A percentile compares a stretch with the other conserved stretches of the same genome.
These are phyloP conservation scores for Plantago coronopus DNA, from an alignment of 305 asterid species.

Conservation along the genomic window DNA sequence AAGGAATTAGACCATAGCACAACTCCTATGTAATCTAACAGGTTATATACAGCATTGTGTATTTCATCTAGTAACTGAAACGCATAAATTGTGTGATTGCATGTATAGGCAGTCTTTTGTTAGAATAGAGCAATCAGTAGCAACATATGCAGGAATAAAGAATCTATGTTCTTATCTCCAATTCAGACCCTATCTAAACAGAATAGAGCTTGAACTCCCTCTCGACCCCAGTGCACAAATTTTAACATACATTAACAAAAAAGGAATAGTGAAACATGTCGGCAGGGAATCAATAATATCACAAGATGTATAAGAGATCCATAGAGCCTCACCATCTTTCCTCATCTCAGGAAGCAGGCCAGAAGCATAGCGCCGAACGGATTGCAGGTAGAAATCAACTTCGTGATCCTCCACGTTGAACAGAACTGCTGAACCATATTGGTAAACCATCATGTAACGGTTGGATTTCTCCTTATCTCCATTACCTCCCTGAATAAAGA, in stretches of 20 bases:
- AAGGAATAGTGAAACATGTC: neutral
- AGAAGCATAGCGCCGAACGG: conserved; percentile 65
- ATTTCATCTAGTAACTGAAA: neutral
- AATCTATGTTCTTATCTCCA: neutral
- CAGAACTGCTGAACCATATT: conserved; percentile 84
- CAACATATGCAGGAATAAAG: neutral
- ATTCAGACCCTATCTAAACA: neutral
- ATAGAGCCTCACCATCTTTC: conserved; percentile 67
- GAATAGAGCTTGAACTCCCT: no score
- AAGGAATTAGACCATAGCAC: neutral
- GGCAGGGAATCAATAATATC: neutral
- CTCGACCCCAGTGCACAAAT: neutral
- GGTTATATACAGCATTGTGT: neutral
- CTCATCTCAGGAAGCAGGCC: conserved; percentile 82
- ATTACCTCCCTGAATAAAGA: conserved; percentile 42
- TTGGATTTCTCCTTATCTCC: conserved; percentile 36
- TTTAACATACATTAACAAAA: neutral
- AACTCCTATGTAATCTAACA: neutral
- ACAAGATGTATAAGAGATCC: neutral
- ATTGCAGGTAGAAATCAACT: conserved; percentile 63
- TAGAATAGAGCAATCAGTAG: neutral
- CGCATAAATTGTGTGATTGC: neutral
- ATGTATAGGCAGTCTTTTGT: neutral
- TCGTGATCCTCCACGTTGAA: conserved; percentile 90
- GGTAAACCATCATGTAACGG: conserved; percentile 81